These are phyloP conservation scores for Immersiporthe knoxdaviesiana DNA, from an alignment of 2,329 filamentous ascomycete species.

Conservation along the genomic window DNA sequence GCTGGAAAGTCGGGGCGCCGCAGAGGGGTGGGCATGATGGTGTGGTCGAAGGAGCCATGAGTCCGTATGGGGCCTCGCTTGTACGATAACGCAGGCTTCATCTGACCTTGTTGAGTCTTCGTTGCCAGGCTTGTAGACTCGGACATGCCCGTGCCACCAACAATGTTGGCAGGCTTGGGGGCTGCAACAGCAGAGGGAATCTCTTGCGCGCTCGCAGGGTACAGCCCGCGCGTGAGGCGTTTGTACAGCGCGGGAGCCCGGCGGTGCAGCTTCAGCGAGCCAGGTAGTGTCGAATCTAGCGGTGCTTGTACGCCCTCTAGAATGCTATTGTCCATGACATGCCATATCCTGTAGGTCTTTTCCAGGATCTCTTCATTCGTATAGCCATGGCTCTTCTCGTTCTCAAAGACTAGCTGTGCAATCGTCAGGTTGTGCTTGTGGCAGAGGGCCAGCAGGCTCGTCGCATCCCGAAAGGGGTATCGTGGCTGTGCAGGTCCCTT, in stretches of 20 bases:
- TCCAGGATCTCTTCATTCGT: conserved; percentile 52
- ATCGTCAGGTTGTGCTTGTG: conserved; percentile 56
- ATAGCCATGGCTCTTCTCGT: conserved; percentile 55
- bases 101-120: conserved; percentile 46
- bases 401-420: conserved; percentile 55
- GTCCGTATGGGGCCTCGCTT: conserved; percentile 45
- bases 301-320: conserved; percentile 53
- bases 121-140: conserved; percentile 41
- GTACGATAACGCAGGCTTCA: conserved; percentile 43
- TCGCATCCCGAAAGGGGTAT: conserved; percentile 52
- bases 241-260: conserved; percentile 51
- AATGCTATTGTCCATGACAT: conserved; percentile 57
- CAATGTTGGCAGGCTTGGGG: conserved; percentile 11
- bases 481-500: conserved; percentile 41
- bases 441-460: conserved; percentile 50
- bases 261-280: conserved; percentile 51
- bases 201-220: conserved; percentile 39
- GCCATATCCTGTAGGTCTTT: conserved; percentile 54
- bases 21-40: conserved; percentile 48
- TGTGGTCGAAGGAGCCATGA: conserved; percentile 50
- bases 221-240: conserved; percentile 50
- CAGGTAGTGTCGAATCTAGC: conserved; percentile 46
- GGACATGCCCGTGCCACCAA: conserved; percentile 17
- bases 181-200: conserved; percentile 11
- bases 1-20: conserved; percentile 53